phyloP scores from a whole-genome alignment of 2,329 filamentous ascomycete species.

The Aspergillus tamarii region DNA sequence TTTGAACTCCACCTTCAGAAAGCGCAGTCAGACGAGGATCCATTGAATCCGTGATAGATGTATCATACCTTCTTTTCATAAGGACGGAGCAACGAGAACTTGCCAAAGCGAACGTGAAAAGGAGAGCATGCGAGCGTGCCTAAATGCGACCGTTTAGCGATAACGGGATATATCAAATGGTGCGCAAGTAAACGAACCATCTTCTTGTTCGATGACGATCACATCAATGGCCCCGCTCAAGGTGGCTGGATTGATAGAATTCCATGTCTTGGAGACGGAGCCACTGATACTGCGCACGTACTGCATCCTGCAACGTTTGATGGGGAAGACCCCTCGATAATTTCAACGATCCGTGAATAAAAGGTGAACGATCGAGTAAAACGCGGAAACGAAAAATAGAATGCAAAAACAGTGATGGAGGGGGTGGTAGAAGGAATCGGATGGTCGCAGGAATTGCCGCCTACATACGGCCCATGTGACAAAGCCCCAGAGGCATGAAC shows the following conservation, averaged over 20 bases:
- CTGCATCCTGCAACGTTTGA: constrained; percentile 68
- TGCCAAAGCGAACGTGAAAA: constrained; percentile 98
- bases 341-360: constrained; percentile 7
- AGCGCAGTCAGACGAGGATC: constrained; percentile 8
- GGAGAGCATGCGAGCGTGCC: constrained; percentile 83
- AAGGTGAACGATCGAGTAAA: constrained; percentile 10
- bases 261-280: constrained; percentile 98
- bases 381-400: constrained; percentile 12
- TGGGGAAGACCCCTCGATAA: constrained; percentile 21
- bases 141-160: constrained; percentile 26
- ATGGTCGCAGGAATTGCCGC: constrained; percentile 32
- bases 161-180: not conserved
- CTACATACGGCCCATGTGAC: constrained; percentile 42
- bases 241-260: constrained; percentile 97
- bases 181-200: constrained; percentile 60
- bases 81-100: constrained; percentile 92
- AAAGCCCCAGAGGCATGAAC: constrained; percentile 26
- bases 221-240: constrained; percentile 98
- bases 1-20: constrained; percentile 77
- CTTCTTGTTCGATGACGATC: constrained; percentile 94
- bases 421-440: constrained; percentile 25
- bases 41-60: not conserved
- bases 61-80: constrained; percentile 81
- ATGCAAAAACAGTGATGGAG: constrained; percentile 14
- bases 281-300: constrained; percentile 96